Base-by-base conservation (phyloP, 495 filamentous ascomycete genomes). In the Talaromyces stipitatus region DNA sequence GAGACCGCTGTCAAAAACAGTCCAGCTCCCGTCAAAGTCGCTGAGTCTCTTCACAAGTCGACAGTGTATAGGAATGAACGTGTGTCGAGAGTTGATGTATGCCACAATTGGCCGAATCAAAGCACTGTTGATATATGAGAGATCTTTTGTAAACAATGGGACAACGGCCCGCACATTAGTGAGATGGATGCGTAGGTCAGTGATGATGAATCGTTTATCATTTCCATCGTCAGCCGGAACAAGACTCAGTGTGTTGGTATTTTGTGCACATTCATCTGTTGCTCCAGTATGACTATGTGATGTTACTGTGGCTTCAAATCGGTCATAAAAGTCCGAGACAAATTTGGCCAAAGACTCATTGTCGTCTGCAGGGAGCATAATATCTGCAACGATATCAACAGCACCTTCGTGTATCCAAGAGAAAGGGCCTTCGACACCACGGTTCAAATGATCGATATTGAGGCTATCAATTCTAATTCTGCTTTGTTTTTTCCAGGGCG, bases 11-110 rank as follows among this genome's bases (percentile, higher is more conserved):
- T 98, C 94, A 70, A 85, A 97, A 46, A 95, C 83, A 14, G 90
- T 95, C 94, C 94, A 98, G 60, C 87, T 88, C 18, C 94, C 94
- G 68, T 98, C 91, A 63, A 97, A 98, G 69, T 98, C 94, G 55
- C 79, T 77, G 9, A 82, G 79, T 2, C 81, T 82, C 72, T 98
- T 98, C 59, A 96, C 88, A 54, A 98, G 88, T 53, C 92, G 88
- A 72, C 94, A 97, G 58, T 87, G 88, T 64, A 98, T 86, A 9
- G 94, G 95, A 48, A 98, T 97, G 66, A 95, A 97, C 0, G 91
- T 92, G 63, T 84, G 85, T 66, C 87, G 84, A 28, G 89, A 89
- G 69, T 98, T 98, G 72, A 98, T 97, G 65, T 97, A 98, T 1
- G 94, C 95, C n/a, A 98, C 94, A 55, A 98, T 98, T 14, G 94